These are phyloP conservation scores for Phytophthora lateralis DNA, from an alignment of 352 stramenopile species.

Conservation along the genomic window DNA sequence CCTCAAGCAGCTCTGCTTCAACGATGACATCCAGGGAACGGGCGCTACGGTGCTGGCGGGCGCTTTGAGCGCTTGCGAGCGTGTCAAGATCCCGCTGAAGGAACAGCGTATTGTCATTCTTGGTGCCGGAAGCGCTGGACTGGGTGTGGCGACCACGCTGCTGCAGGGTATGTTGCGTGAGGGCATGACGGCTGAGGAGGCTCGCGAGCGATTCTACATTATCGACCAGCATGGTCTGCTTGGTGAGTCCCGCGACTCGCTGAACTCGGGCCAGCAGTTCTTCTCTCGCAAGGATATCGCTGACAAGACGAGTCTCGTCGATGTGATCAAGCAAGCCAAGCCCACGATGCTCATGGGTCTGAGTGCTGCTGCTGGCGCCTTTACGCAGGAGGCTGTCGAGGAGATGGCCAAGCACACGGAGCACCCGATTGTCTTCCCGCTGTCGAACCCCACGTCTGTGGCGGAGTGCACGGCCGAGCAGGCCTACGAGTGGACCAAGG, in stretches of 20 bases:
- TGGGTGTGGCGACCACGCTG: constrained; percentile 93
- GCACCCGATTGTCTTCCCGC: constrained; percentile 95
- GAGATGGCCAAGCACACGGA: constrained; percentile 91
- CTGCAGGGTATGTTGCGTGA: constrained; percentile 92
- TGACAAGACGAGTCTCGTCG: constrained; percentile 79
- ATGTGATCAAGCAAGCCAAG: constrained; percentile 87
- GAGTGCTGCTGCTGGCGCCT: constrained; percentile 86
- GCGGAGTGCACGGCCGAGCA: constrained; percentile 96
- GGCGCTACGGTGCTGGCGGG: constrained; percentile 94
- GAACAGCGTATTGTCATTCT: constrained; percentile 96
- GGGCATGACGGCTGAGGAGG: constrained; percentile 69
- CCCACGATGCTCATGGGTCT: constrained; percentile 96
- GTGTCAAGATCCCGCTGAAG: constrained; percentile 82
- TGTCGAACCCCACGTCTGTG: constrained; percentile 96
- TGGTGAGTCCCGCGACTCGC: constrained; percentile 43
- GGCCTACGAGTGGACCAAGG: constrained; percentile 96
- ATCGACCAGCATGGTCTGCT: constrained; percentile 80
- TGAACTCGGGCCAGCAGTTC: constrained; percentile 85
- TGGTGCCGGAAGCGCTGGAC: constrained; percentile 93
- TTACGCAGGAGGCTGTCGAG: constrained; percentile 82
- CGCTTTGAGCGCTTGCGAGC: constrained; percentile 72
- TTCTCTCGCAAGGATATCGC: constrained; percentile 70
- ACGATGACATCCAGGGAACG: constrained; percentile 99
- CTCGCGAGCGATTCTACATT: constrained; percentile 80
- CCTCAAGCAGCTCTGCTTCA: constrained; percentile 95